Percentiles rank a stretch among this genome's conserved stretches.
Conservation (phyloP, 495 filamentous ascomycete species). For the Cenococcum geophilum region DNA sequence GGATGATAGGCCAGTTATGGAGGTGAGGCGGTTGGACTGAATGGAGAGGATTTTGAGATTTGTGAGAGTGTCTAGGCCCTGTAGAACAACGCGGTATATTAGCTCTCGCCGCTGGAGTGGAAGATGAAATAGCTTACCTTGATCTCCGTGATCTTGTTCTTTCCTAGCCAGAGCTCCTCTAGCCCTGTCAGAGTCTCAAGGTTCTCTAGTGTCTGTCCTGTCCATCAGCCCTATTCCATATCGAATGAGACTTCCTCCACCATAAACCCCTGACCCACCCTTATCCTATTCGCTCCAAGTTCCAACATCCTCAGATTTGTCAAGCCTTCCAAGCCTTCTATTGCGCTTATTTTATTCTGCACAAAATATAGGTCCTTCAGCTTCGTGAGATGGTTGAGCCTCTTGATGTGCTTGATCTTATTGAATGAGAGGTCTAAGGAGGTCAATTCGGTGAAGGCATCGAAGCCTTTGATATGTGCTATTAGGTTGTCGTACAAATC, state of each 20-base stretch:
- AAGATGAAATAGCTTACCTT: conserved; percentile 43
- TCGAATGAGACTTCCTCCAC: neutral
- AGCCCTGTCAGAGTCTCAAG: conserved; percentile 67
- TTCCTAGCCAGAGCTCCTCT: conserved; percentile 91
- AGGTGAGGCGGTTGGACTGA: conserved; percentile 90
- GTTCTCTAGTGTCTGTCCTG: conserved; percentile 71
- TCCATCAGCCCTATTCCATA: conserved; percentile 7
- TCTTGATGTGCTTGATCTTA: conserved; percentile 98
- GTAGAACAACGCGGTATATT: conserved; percentile 4
- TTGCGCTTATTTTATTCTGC: conserved; percentile 83
- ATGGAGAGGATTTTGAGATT: conserved; percentile 89
- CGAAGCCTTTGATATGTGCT: conserved; percentile 75
- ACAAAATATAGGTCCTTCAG: conserved; percentile 88
- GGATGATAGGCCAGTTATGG: conserved; percentile 64
- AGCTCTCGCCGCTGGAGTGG: neutral
- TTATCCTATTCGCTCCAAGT: conserved; percentile 83
- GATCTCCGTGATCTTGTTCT: conserved; percentile 92
- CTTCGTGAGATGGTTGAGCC: conserved; percentile 69
- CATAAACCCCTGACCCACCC: conserved; percentile 41
- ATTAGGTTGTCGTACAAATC: conserved; percentile 99
- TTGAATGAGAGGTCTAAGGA: conserved; percentile 94
- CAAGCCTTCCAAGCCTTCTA: conserved; percentile 77
- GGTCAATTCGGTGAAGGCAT: conserved; percentile 65
- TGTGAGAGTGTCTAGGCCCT: conserved; percentile 61
- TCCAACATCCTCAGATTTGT: conserved; percentile 73